Conservation (phyloP, 192 early-diverging fungal genomes). For the Backusella macrospora region DNA sequence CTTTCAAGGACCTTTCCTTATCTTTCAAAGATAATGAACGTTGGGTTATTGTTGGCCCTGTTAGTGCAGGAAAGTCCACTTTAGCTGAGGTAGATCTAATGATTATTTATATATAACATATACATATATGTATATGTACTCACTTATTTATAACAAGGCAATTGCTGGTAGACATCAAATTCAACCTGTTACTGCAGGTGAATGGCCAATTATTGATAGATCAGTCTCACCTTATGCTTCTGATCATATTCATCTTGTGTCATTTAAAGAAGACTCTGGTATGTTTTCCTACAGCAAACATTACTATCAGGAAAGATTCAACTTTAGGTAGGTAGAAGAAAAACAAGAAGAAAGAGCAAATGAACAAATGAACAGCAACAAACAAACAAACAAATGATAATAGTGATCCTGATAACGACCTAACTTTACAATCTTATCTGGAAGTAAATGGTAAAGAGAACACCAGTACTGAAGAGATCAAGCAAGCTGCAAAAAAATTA, state of each 20-base stretch:
- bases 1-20: constrained; percentile 41
- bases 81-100: constrained; percentile 39
- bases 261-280: constrained; percentile 33
- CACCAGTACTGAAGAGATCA: constrained; percentile 5
- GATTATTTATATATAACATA: background rate
- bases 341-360: background rate
- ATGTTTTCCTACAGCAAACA: constrained; percentile 39
- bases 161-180: constrained; percentile 39
- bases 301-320: constrained; percentile 55
- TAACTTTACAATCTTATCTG: constrained; percentile 33
- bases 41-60: constrained; percentile 39
- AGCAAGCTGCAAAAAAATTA: constrained; percentile 29
- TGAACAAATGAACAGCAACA: background rate
- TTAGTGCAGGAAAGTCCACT: constrained; percentile 53
- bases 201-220: constrained; percentile 35
- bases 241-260: constrained; percentile 37
- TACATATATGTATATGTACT: background rate
- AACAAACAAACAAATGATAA: background rate
- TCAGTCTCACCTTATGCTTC: constrained; percentile 26
- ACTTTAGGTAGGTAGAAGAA: constrained; percentile 44
- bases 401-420: constrained; percentile 42
- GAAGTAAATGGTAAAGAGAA: constrained; percentile 6
- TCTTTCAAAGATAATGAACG: constrained; percentile 28
- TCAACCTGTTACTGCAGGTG: constrained; percentile 22
- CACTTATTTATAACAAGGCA: constrained; percentile 7